Percentiles rank a stretch among this genome's conserved stretches.
Conservation (phyloP, 192 early-diverging fungal genomes). For the Phycomyces nitens region DNA sequence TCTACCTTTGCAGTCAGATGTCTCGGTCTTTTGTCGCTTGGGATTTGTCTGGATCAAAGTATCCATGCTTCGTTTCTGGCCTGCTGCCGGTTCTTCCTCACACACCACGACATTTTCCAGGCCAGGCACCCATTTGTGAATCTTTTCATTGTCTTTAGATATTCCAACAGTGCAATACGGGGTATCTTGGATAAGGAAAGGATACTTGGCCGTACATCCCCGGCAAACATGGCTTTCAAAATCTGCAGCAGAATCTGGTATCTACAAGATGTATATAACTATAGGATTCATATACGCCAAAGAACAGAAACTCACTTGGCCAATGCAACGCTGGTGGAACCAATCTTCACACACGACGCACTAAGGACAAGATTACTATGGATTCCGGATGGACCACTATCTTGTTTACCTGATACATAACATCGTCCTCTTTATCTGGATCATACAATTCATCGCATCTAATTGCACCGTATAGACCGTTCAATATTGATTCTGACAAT, state of each 20-base stretch:
- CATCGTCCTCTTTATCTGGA: constrained; percentile 60
- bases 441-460: constrained; percentile 79
- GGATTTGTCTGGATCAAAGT: constrained; percentile 23
- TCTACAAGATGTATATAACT: constrained; percentile 36
- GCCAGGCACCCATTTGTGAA: constrained; percentile 33
- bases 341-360: constrained; percentile 87
- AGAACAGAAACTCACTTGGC: constrained; percentile 43
- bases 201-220: constrained; percentile 48
- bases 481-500: too few species aligned
- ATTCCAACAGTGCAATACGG: constrained; percentile 8
- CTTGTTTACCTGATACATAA: constrained; percentile 60
- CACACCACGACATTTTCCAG: neutral
- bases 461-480: too few species aligned
- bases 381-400: neutral
- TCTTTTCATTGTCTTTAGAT: constrained; percentile 1
- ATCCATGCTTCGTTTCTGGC: constrained; percentile 19
- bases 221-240: constrained; percentile 73
- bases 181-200: constrained; percentile 39
- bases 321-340: constrained; percentile 74
- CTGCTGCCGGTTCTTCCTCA: constrained; percentile 7
- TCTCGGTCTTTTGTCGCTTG: constrained; percentile 2
- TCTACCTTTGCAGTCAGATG: constrained; percentile 17
- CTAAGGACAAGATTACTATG: constrained; percentile 42
- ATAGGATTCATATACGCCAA: too few species aligned
- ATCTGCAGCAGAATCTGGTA: constrained; percentile 44